Evolutionary conservation across 768 basidiomycete species (phyloP), one percentile per base, ranked within the genome.

Genomic region (Strobilomyces echinocephalus): DNA sequence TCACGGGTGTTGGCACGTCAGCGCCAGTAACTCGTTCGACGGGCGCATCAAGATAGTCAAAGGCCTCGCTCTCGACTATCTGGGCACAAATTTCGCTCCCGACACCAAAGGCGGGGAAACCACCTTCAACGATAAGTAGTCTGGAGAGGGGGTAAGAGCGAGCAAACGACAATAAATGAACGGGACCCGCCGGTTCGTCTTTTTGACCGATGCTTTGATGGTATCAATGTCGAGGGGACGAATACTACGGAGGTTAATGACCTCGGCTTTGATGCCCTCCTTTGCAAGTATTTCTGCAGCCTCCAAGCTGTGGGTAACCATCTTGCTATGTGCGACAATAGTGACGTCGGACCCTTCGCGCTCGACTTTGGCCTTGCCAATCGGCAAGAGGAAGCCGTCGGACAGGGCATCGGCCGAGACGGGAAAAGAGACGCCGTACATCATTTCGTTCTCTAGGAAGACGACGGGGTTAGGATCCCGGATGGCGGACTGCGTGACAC

Each of bases 61-160:
- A 99, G 3, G 94, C 95, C 64, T 97, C 92, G 62, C 91, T 91
- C 79, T 99, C 97, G 51, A 95, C 79, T 62, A 98, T 92, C 72
- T 98, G 95, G 14, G 97, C 97, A 61, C 91, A 91, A 64, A 99
- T 95, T 74, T 99, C 97, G 63, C 93, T 95, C 60, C 97, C 97
- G 51, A 99, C 95, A 76, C 97, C 93, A 71, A 97, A 98, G 46
- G 82, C 86, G 36, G 97, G 97, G 92, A 97, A 99, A 36, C 97
- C 97, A 72, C 95, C 95, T 74, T 99, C 97, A 47, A 93, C 95
- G 53, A 89, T 91, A 50, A 99, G 78, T 58, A 99, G 81, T 52
- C 91, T 94, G 58, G 26, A 55, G 31, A 39, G 18, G 7, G 18
- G 38, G 35, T 62, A 46, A 49, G 49, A 54, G 41, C 21, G 21